These are phyloP conservation scores for Plenodomus biglobosus DNA, from an alignment of 2,329 filamentous ascomycete genomes.

Conservation along the genomic window DNA sequence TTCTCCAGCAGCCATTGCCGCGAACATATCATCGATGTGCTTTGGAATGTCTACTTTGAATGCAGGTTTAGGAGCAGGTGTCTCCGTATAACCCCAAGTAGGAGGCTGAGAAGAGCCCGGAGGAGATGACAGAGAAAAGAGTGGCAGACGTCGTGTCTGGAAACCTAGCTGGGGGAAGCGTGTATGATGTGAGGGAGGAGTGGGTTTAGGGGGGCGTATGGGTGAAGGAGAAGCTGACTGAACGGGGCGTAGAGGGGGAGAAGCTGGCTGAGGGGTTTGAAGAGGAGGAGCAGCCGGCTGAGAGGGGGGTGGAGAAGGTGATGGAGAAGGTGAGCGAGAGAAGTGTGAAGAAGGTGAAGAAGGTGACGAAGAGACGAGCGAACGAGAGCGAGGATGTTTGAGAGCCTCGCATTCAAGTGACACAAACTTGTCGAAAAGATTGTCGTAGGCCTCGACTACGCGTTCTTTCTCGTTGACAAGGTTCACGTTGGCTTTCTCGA, in stretches of 20 bases:
- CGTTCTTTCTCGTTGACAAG: slow-evolving; percentile 5
- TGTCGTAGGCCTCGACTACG: not conserved
- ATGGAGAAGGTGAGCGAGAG: not conserved
- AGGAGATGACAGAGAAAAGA: not conserved
- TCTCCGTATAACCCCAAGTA: too few relatives aligned
- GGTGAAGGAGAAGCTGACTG: too few relatives aligned
- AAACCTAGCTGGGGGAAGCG: too few relatives aligned
- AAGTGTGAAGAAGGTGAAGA: not conserved
- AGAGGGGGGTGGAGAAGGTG: not conserved
- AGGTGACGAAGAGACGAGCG: not conserved
- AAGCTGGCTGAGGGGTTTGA: too few relatives aligned
- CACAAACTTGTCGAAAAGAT: not conserved
- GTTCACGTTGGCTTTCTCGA: slow-evolving; percentile 3
- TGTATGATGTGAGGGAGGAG: too few relatives aligned
- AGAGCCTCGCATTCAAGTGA: not conserved
- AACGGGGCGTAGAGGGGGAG: too few relatives aligned
- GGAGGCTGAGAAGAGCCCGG: not conserved
- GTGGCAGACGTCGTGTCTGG: too few relatives aligned
- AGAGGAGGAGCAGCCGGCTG: not conserved
- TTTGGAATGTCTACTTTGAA: not conserved
- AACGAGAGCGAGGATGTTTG: not conserved
- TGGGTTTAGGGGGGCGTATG: too few relatives aligned
- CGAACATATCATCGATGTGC: not conserved
- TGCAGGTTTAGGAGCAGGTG: not conserved
- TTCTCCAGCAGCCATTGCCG: not conserved